These are phyloP conservation scores for Epichloe festucae DNA, from an alignment of 2,329 filamentous ascomycete species.

Conservation along the genomic window DNA sequence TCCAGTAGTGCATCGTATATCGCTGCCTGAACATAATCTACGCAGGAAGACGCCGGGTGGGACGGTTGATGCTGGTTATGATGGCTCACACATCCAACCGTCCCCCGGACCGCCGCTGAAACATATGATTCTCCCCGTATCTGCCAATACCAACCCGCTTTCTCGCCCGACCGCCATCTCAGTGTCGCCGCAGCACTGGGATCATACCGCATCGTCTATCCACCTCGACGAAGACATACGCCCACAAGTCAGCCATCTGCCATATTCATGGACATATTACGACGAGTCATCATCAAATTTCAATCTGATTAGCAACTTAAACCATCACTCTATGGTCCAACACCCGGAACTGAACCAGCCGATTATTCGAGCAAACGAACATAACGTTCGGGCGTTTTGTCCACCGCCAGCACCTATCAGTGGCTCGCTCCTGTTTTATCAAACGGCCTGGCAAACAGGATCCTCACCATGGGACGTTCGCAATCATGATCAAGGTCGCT, in stretches of 20 bases:
- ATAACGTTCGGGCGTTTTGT: conserved; percentile 25
- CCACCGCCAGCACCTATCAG: conserved; percentile 21
- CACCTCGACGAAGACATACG: background rate
- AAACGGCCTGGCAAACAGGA: conserved; percentile 11
- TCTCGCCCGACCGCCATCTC: conserved; percentile 4
- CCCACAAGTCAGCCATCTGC: background rate
- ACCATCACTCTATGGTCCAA: conserved; percentile 8
- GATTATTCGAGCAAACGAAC: conserved; percentile 22
- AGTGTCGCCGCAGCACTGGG: conserved; percentile 5
- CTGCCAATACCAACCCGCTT: conserved; percentile 11
- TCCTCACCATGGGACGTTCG: conserved; percentile 6
- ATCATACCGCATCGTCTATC: conserved; percentile 4
- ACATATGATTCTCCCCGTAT: conserved; percentile 62
- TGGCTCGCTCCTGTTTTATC: conserved; percentile 19
- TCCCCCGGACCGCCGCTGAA: conserved; percentile 66
- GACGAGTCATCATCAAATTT: background rate
- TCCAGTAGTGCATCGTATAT: conserved; percentile 7
- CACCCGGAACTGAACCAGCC: conserved; percentile 15
- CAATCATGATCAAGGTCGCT: background rate
- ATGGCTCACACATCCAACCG: conserved; percentile 65
- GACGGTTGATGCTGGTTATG: conserved; percentile 84
- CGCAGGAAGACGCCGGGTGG: conserved; percentile 88
- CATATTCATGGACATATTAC: background rate
- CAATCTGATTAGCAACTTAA: background rate
- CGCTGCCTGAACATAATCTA: conserved; percentile 40